Conservation (phyloP, 2,329 filamentous ascomycete genomes). For the Fusarium sp. region DNA sequence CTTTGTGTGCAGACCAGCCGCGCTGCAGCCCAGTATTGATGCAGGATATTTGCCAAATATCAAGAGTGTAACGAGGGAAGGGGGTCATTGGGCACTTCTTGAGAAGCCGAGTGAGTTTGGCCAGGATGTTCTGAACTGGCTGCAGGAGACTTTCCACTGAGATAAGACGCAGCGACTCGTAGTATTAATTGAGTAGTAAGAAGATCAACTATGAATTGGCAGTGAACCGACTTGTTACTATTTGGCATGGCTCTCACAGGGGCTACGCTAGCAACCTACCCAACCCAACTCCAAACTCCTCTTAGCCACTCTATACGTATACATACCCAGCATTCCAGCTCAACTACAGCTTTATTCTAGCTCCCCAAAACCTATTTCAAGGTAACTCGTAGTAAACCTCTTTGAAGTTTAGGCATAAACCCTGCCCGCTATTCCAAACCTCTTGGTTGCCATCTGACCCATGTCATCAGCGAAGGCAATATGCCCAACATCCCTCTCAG, state of each 20-base stretch:
- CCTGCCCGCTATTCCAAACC: neutral
- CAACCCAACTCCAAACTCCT: neutral
- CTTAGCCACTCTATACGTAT: neutral
- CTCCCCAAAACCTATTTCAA: neutral
- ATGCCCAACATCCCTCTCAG: neutral
- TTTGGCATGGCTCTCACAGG: no score
- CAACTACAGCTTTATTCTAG: neutral
- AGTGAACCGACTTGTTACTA: no score
- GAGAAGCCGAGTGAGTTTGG: constrained; percentile 44
- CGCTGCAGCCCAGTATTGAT: constrained; percentile 29
- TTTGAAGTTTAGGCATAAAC: neutral
- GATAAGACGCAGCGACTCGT: neutral
- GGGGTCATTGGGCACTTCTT: constrained; percentile 45
- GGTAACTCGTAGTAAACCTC: neutral
- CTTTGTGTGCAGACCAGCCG: constrained; percentile 38
- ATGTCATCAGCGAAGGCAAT: neutral
- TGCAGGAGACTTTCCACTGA: constrained; percentile 15
- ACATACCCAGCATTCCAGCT: neutral
- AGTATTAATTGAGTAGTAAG: neutral
- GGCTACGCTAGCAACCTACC: neutral
- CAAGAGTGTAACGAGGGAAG: constrained; percentile 38
- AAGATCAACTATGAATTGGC: neutral
- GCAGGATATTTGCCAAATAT: constrained; percentile 41
- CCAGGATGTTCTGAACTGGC: constrained; percentile 32
- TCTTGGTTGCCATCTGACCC: neutral